phyloP scores from a whole-genome alignment of 306 rosid genomes.

The Oemleria cerasiformis region DNA sequence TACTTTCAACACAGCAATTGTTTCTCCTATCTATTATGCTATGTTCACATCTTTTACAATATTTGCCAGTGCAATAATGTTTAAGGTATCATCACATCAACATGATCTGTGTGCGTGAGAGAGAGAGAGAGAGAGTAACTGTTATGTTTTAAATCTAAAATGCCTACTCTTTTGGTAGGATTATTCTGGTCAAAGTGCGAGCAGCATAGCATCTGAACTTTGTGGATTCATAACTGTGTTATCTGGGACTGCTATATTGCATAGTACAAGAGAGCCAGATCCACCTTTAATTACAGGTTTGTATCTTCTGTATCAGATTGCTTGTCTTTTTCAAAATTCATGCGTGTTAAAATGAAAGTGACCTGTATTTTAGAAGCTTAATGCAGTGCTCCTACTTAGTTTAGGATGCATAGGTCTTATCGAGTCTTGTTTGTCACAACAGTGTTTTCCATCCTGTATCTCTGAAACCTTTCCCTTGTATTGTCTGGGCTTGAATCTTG shows the following conservation, averaged over 20 bases:
- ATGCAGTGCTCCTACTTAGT: neutral
- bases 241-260: constrained; percentile 82
- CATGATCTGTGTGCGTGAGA: neutral
- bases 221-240: constrained; percentile 84
- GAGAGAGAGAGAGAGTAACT: constrained; percentile 23
- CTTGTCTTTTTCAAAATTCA: neutral
- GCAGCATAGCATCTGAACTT: constrained; percentile 74
- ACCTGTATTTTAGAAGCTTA: neutral
- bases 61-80: constrained; percentile 88
- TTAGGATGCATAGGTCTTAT: neutral
- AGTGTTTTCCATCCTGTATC: neutral
- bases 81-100: constrained; percentile 49
- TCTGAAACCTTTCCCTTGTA: neutral
- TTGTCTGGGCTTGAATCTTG: neutral
- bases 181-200: constrained; percentile 86
- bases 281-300: constrained; percentile 58
- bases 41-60: constrained; percentile 87
- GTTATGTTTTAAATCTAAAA: constrained; percentile 12
- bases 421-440: neutral
- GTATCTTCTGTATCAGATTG: constrained; percentile 12
- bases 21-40: constrained; percentile 88
- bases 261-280: constrained; percentile 67
- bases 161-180: constrained; percentile 45
- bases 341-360: constrained; percentile 1
- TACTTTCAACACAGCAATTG: constrained; percentile 77